A percentile compares a stretch with the other conserved stretches of the same genome.
phyloP scores from a whole-genome alignment of 331 rosid species.

The Erythrophleum ivorense region DNA sequence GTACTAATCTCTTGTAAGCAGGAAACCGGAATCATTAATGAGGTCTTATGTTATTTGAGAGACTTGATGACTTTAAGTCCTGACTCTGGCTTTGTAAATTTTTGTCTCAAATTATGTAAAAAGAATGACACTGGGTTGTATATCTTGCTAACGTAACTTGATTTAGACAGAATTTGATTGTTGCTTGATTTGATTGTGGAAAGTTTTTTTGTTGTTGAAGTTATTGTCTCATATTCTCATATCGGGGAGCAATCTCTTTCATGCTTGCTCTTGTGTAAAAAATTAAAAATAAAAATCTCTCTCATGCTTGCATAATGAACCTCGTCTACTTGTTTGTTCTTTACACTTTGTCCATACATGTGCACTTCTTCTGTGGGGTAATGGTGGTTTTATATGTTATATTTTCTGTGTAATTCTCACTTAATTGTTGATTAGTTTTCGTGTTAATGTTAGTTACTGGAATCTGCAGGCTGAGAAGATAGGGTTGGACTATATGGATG shows the following conservation, averaged over 20 bases:
- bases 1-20: constrained; percentile 30
- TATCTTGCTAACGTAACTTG: background rate
- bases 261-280: background rate
- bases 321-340: background rate
- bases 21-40: background rate
- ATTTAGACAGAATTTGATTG: background rate
- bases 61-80: background rate
- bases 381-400: background rate
- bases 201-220: background rate
- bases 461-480: constrained; percentile 60
- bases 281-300: background rate
- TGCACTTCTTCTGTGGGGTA: background rate
- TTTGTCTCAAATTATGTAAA: background rate
- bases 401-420: background rate
- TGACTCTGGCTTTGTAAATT: background rate
- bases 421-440: background rate
- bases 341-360: background rate
- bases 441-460: background rate
- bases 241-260: background rate
- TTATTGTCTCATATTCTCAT: background rate
- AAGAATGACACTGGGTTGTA: background rate
- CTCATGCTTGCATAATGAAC: too few relatives aligned
- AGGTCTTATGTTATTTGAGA: background rate
- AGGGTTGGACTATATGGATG: constrained; percentile 65
- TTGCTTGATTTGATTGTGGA: background rate